Evolutionary conservation across 179 eudicot species (phyloP).

Genomic region (Patellifolia procumbens): DNA sequence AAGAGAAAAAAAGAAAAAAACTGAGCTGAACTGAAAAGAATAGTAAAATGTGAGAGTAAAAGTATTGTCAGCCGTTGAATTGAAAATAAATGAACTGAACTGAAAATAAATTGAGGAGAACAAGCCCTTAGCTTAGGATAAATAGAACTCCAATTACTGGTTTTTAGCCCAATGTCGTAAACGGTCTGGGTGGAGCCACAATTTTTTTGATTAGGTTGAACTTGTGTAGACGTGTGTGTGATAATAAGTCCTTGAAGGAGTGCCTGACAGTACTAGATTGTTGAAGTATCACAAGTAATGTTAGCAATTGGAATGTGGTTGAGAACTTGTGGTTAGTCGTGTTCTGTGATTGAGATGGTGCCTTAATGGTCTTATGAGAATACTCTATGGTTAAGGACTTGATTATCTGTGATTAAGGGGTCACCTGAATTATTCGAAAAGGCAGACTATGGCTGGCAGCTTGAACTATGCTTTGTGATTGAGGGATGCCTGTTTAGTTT

Average conservation of each 20-base stretch:
- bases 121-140: too few relatives aligned
- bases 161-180: neutral
- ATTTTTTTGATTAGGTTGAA: neutral
- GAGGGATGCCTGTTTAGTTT: neutral
- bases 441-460: neutral
- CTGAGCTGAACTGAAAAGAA: too few relatives aligned
- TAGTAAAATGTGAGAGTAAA: too few relatives aligned
- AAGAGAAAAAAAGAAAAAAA: too few relatives aligned
- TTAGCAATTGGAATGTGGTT: neutral
- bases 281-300: neutral
- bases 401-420: neutral
- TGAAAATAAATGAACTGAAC: too few relatives aligned
- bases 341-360: conserved; percentile 2
- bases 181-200: neutral
- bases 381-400: neutral
- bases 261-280: neutral
- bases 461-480: neutral
- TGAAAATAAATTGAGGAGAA: too few relatives aligned
- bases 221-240: neutral
- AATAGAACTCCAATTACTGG: neutral
- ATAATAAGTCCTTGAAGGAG: too few relatives aligned
- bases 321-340: neutral
- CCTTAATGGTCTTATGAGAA: neutral
- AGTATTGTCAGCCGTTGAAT: too few relatives aligned
- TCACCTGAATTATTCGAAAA: neutral